Conservation (phyloP, 1,284 basidiomycete genomes). For the Puccinia hordei region DNA sequence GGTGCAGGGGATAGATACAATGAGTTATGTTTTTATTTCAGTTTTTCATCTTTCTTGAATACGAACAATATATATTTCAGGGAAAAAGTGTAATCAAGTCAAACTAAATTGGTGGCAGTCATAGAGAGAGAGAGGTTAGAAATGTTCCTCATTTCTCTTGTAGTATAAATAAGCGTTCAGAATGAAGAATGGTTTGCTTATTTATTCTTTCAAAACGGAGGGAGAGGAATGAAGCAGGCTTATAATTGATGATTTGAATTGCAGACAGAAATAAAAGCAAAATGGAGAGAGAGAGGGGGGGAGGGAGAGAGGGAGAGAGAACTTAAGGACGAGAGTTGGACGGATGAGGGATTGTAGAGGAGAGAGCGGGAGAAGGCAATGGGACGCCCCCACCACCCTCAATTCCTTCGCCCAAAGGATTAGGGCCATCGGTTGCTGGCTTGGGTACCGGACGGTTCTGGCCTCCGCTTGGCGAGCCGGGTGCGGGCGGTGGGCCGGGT, state of each 20-base stretch:
- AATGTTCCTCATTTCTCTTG: too few species aligned
- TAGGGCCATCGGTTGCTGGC: slow-evolving; percentile 18
- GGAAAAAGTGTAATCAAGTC: too few species aligned
- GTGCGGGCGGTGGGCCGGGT: slow-evolving; percentile 29
- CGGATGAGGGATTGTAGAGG: not conserved
- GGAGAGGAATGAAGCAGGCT: not conserved
- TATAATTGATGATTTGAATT: not conserved
- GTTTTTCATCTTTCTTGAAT: not conserved
- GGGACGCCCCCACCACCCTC: slow-evolving; percentile 45
- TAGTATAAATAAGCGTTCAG: too few species aligned
- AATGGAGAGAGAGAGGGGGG: not conserved
- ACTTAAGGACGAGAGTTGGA: not conserved
- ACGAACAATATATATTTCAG: not conserved
- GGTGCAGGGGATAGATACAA: too few species aligned
- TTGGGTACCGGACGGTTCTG: not conserved
- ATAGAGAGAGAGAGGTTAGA: too few species aligned
- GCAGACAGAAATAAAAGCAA: not conserved
- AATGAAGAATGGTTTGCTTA: not conserved
- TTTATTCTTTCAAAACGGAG: not conserved
- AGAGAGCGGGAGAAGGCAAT: slow-evolving; percentile 35
- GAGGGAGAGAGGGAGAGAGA: not conserved
- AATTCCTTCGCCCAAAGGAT: slow-evolving; percentile 43
- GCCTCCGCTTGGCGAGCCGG: slow-evolving; percentile 18
- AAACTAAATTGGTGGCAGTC: too few species aligned
- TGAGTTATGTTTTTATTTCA: not conserved